phyloP scores from a whole-genome alignment of 306 rosid species.

The Aeschynomene evenia region DNA sequence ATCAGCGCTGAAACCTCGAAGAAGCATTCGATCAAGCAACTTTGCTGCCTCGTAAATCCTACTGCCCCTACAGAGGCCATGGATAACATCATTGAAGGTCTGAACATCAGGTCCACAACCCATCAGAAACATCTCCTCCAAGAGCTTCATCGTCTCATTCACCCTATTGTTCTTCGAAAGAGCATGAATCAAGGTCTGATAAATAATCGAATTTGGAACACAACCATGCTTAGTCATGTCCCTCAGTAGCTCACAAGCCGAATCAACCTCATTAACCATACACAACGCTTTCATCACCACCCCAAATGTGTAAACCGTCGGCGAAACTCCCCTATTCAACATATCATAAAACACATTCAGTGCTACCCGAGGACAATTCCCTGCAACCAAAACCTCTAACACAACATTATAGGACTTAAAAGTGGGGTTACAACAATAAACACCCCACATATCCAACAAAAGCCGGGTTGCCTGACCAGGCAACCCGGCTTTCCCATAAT shows the following conservation, averaged over 20 bases:
- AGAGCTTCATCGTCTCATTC: conserved; percentile 64
- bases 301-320: conserved; percentile 69
- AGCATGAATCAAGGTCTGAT: conserved; percentile 86
- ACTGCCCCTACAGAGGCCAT: conserved; percentile 63
- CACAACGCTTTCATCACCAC: conserved; percentile 83
- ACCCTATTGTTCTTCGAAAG: conserved; percentile 60
- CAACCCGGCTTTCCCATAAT: conserved; percentile 68
- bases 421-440: conserved; percentile 66
- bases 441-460: conserved; percentile 76
- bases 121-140: conserved; percentile 94
- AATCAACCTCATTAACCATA: conserved; percentile 72
- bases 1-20: conserved; percentile 67
- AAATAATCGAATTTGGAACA: conserved; percentile 79
- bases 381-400: conserved; percentile 62
- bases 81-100: conserved; percentile 81
- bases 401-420: conserved; percentile 81
- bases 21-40: conserved; percentile 77
- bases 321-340: conserved; percentile 76
- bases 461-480: conserved; percentile 91
- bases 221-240: conserved; percentile 93
- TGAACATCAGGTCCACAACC: conserved; percentile 87
- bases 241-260: conserved; percentile 78
- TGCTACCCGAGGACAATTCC: conserved; percentile 67
- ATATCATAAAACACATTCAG: conserved; percentile 83
- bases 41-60: conserved; percentile 76